Conservation (phyloP, 441 rosid genomes). For the Geranium incanum region DNA sequence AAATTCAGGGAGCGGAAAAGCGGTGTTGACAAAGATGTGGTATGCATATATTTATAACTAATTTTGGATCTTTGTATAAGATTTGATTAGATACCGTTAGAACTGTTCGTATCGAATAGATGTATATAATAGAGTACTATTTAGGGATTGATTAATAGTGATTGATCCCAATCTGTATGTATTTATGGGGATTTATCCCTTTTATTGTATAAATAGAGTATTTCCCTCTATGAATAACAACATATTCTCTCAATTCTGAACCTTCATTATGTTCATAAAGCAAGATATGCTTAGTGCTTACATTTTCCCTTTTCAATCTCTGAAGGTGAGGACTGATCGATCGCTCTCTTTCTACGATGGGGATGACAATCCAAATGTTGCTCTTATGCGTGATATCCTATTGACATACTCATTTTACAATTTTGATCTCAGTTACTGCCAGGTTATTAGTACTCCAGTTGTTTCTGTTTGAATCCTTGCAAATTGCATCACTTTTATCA, state of each 20-base stretch:
- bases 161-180: not conserved
- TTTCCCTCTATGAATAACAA: not conserved
- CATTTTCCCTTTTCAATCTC: slow-evolving; percentile 14
- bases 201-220: not conserved
- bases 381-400: slow-evolving; percentile 67
- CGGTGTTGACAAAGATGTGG: slow-evolving; percentile 93
- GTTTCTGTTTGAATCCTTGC: slow-evolving; percentile 10
- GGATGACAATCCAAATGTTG: slow-evolving; percentile 84
- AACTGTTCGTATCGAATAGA: not conserved
- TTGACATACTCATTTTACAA: slow-evolving; percentile 92
- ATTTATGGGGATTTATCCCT: not conserved
- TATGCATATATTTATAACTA: slow-evolving; percentile 30
- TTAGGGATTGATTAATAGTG: not conserved
- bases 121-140: not conserved
- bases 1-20: slow-evolving; percentile 95
- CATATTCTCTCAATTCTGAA: not conserved
- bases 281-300: not conserved
- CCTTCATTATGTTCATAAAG: not conserved
- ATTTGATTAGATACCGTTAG: slow-evolving; percentile 11
- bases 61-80: slow-evolving; percentile 11
- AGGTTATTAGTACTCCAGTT: slow-evolving; percentile 40
- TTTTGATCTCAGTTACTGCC: slow-evolving; percentile 98
- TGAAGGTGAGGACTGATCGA: slow-evolving; percentile 96
- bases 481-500: not conserved
- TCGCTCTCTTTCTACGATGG: slow-evolving; percentile 70